Evolutionary conservation across 2,329 filamentous ascomycete species (phyloP), one percentile per base, ranked within the genome.

Genomic region (Tolypocladium tundrense): DNA sequence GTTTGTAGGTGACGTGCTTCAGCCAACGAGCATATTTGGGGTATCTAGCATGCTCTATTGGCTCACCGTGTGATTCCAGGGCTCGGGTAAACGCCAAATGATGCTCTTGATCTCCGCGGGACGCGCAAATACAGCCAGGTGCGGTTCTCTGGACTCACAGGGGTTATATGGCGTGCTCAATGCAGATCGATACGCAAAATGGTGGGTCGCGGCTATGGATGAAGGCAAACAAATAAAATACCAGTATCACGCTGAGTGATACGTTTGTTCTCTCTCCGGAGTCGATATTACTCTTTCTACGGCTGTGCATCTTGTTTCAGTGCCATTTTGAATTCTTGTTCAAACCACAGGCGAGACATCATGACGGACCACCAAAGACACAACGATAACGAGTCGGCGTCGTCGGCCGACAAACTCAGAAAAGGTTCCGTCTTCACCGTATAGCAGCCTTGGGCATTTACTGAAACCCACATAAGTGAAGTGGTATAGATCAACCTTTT

Each of bases 401-500:
- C 21, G 27, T 24, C 16, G 13, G 11, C 4, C n/a, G 43, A n/a
- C n/a, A 24, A 48, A 24, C 19, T 13, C 10, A n/a, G 27, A 48
- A 48, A 48, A 48, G 43, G 43, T 48, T 24, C 37, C 0, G 7
- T 40, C 16, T 27, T 35, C 53, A 39, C 19, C 33, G 5, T 16
- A 27, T 27, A 24, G 1, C 40, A 31, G 11, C 10, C 35, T 35
- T 19, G n/a, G 35, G 27, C 21, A n/a, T 40, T 31, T 53, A 19
- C 48, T 48, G 21, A 48, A 9, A 37, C 35, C 21, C 27, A 21
- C n/a, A 24, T 13, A 31, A 83, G 82, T 82, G 24, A 83, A 79
- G 77, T 88, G 87, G 87, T 82, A 89, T 66, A 82, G 85, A 33
- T 87, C 85, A 1, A 88, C 87, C 0, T 86, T 87, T 63, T 90